These are phyloP conservation scores for Lachnum nothofagi DNA, from an alignment of 2,329 filamentous ascomycete species.

Conservation along the genomic window DNA sequence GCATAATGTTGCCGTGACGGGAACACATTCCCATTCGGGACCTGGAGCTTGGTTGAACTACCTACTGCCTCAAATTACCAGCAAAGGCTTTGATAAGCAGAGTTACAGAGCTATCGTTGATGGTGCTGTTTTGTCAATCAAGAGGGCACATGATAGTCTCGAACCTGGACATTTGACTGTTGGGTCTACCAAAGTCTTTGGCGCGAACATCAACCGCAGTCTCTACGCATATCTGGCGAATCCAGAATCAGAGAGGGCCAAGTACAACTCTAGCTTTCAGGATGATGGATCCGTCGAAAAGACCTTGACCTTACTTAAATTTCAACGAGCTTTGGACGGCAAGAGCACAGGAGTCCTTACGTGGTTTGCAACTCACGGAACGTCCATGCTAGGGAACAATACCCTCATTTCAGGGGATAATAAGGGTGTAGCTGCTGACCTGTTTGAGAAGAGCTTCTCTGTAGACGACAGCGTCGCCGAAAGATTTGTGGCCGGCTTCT, in stretches of 20 bases:
- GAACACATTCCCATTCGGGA: constrained; percentile 88
- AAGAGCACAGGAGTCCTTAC: constrained; percentile 78
- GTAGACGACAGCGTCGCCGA: constrained; percentile 51
- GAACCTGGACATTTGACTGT: constrained; percentile 62
- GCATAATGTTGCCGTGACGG: constrained; percentile 81
- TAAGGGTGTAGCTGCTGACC: constrained; percentile 83
- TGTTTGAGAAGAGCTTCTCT: constrained; percentile 69
- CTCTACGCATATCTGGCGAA: constrained; percentile 85
- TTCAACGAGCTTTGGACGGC: constrained; percentile 66
- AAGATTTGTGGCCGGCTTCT: constrained; percentile 84
- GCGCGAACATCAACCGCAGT: constrained; percentile 85
- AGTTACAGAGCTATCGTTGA: constrained; percentile 87
- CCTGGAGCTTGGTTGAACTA: constrained; percentile 95
- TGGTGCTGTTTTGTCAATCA: constrained; percentile 75
- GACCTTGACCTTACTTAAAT: constrained; percentile 72
- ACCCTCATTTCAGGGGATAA: constrained; percentile 91
- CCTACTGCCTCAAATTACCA: constrained; percentile 84
- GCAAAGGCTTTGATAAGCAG: constrained; percentile 76
- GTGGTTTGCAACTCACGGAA: constrained; percentile 91
- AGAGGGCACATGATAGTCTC: constrained; percentile 70
- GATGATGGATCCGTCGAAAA: constrained; percentile 61
- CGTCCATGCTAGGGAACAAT: constrained; percentile 86
- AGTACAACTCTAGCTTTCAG: constrained; percentile 54
- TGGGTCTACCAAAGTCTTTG: constrained; percentile 62
- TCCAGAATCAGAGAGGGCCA: constrained; percentile 65